A percentile compares a stretch with the other conserved stretches of the same genome.
Evolutionary conservation across 208 protist genomes (phyloP).

Genomic region (Willaertia magna): DNA sequence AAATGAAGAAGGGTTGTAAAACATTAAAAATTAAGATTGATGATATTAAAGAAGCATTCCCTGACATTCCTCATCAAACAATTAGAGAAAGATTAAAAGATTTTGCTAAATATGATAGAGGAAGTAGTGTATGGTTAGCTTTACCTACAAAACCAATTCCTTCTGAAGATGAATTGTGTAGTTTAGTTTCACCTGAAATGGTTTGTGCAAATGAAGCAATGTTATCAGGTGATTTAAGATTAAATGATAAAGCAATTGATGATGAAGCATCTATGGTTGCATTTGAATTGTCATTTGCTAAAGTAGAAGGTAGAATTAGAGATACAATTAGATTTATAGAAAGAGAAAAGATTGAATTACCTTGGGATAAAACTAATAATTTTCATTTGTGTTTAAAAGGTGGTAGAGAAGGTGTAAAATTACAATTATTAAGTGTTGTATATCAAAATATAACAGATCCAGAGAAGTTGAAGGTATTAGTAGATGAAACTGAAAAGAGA

Average conservation of each 20-base stretch:
- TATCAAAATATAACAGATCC: background rate
- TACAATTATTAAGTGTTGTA: background rate
- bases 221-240: background rate
- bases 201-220: background rate
- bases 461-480: background rate
- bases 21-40: background rate
- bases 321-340: conserved; percentile 1
- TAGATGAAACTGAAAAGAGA: background rate
- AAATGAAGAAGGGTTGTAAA: background rate
- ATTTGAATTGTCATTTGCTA: background rate
- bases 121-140: background rate
- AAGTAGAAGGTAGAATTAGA: background rate
- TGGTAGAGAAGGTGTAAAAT: background rate
- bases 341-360: background rate
- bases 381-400: background rate
- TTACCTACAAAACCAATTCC: background rate
- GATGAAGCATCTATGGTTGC: background rate
- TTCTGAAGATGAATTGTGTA: background rate
- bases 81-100: background rate
- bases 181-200: conserved; percentile 4
- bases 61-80: background rate
- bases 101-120: background rate
- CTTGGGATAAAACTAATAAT: conserved; percentile 9
- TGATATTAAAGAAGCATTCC: conserved; percentile 4
- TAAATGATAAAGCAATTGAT: background rate